These are phyloP conservation scores for Takakia lepidozioides DNA, from an alignment of 225 moss, liverwort and hornwort species.

Conservation along the genomic window DNA sequence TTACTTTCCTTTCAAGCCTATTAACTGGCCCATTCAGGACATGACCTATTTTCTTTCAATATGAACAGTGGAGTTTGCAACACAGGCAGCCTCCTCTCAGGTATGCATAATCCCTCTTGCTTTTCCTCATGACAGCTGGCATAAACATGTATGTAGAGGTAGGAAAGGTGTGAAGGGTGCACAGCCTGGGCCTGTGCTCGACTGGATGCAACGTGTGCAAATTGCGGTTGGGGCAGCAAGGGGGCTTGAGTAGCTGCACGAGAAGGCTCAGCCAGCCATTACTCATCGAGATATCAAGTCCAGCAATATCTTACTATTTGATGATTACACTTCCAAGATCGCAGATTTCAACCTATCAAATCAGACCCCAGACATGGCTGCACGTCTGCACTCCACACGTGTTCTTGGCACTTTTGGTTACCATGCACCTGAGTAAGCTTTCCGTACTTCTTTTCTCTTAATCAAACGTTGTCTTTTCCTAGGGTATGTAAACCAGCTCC, in stretches of 20 bases:
- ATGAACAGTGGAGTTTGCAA: too few species aligned
- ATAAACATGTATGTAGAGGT: too few species aligned
- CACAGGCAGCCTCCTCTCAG: too few species aligned
- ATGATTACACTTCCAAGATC: conserved; percentile 84
- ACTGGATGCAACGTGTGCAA: conserved; percentile 99
- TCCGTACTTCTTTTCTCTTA: too few species aligned
- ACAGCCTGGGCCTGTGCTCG: conserved; percentile 94
- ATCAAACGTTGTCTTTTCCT: too few species aligned
- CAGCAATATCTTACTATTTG: conserved; percentile 87
- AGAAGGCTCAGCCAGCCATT: conserved; percentile 93
- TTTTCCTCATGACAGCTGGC: too few species aligned
- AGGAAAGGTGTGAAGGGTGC: conserved; percentile 99
- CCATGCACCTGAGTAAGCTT: conserved; percentile 93
- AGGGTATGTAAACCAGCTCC: too few species aligned
- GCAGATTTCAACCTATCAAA: conserved; percentile 97
- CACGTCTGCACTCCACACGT: conserved; percentile 94
- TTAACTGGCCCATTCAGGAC: too few species aligned
- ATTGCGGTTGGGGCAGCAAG: conserved; percentile 98
- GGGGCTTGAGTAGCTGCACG: conserved; percentile 95
- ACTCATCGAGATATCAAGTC: conserved; percentile 96
- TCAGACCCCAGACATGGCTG: conserved; percentile 97
- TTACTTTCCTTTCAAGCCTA: too few species aligned
- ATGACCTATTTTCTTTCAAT: too few species aligned
- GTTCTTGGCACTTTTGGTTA: conserved; percentile 99
- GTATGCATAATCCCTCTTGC: too few species aligned